Evolutionary conservation across 768 basidiomycete genomes (phyloP), one percentile per base, ranked within the genome.

Genomic region (Mycena metata): DNA sequence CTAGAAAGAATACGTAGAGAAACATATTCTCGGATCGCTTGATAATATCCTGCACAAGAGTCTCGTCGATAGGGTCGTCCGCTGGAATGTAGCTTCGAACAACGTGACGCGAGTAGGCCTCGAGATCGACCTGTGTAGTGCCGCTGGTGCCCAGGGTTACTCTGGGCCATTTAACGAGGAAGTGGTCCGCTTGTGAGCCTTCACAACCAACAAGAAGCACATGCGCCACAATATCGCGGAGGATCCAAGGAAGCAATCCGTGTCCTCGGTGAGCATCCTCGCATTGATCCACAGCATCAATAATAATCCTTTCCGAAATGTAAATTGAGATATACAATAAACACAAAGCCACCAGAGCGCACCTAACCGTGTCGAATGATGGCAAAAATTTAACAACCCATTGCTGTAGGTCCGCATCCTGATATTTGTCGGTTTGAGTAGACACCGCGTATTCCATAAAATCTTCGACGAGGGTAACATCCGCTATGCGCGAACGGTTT

Each of bases 291-390:
- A 60, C 46, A 11, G 59, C 59, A 60, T 60, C 59, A 15, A 60
- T 16, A n/a, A 60, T 49, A 15, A 60, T 60, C 59, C 59, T 60
- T 33, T 60, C 46, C 46, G n/a, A 58, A 16, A 26, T 10, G 59
- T 60, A n/a, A 47, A 35, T 46, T n/a, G n/a, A n/a, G n/a, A n/a
- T n/a, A n/a, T n/a, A n/a, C n/a, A n/a, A n/a, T n/a, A n/a, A n/a
- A n/a, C n/a, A n/a, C n/a, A n/a, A n/a, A n/a, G n/a, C n/a, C 24
- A 59, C 58, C 8, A 36, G 21, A 47, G 23, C 45, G 59, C 43
- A 60, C 59, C 59, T 15, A 49, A 60, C 59, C 35, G 59, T 60
- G 59, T 60, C 59, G 26, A 60, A 60, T n/a, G 59, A 60, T n/a
- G 10, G 2, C 45, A 60, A 60, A 11, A 60, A 49, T 49, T 49